Evolutionary conservation across 768 basidiomycete species (phyloP).

Genomic region (Multifurca ochricompacta): DNA sequence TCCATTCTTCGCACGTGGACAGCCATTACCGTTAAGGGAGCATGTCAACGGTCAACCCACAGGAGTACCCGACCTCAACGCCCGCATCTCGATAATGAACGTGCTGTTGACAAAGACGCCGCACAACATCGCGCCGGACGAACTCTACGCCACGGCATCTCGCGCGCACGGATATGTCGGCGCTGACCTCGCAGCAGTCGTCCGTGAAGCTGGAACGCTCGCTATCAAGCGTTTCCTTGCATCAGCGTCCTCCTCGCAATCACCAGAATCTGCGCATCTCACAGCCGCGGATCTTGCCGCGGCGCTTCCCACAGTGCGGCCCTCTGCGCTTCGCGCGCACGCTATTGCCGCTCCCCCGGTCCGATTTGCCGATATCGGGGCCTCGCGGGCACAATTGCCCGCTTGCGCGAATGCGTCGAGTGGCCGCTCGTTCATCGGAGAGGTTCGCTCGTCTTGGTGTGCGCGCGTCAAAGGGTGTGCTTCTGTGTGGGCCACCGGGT

Average conservation of each 20-base stretch:
- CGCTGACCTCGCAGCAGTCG: conserved; percentile 86
- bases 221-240: conserved; percentile 82
- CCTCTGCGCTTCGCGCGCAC: conserved; percentile 90
- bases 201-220: conserved; percentile 86
- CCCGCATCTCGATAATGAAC: conserved; percentile 78
- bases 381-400: conserved; percentile 71
- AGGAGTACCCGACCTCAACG: conserved; percentile 87
- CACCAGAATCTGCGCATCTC: conserved; percentile 22
- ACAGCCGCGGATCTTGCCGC: conserved; percentile 59
- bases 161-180: conserved; percentile 95
- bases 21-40: no score
- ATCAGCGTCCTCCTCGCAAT: conserved; percentile 20
- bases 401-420: conserved; percentile 84
- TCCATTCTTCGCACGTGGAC: background rate
- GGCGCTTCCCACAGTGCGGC: conserved; percentile 73
- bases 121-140: conserved; percentile 50
- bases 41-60: background rate
- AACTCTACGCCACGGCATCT: conserved; percentile 60
- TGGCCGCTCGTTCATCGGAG: conserved; percentile 90
- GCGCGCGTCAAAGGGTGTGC: conserved; percentile 77
- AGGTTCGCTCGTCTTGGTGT: conserved; percentile 85
- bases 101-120: conserved; percentile 80
- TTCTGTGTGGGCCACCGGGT: conserved; percentile 98
- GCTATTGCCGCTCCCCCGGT: conserved; percentile 82
- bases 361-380: conserved; percentile 88